Percentiles rank a stretch among this genome's conserved stretches.
Evolutionary conservation across 768 basidiomycete species (phyloP).

Genomic region (Fomitopsis serialis): DNA sequence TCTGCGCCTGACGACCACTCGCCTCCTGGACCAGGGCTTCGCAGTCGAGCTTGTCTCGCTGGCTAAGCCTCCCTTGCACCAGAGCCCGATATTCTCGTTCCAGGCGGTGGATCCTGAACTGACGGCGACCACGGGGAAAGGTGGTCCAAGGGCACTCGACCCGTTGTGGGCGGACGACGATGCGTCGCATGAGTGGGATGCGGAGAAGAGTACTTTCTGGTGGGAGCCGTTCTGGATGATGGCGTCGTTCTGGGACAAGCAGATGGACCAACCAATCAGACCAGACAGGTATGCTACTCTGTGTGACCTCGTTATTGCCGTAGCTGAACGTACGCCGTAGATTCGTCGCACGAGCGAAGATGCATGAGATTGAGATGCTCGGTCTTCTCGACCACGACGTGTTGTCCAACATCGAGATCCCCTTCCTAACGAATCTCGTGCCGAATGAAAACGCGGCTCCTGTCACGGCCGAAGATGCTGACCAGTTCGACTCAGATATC

Average conservation of each 20-base stretch:
- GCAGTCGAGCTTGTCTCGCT: conserved; percentile 84
- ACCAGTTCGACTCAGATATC: conserved; percentile 68
- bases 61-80: conserved; percentile 87
- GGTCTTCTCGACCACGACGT: conserved; percentile 90
- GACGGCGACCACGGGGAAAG: conserved; percentile 43
- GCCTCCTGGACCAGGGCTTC: conserved; percentile 92
- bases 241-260: conserved; percentile 81
- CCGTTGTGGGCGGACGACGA: conserved; percentile 75
- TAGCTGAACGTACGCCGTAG: conserved; percentile 31
- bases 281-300: conserved; percentile 53
- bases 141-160: conserved; percentile 47
- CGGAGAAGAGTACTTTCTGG: conserved; percentile 61
- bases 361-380: conserved; percentile 96
- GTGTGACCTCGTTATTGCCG: not conserved
- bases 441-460: conserved; percentile 5
- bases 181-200: conserved; percentile 26
- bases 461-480: conserved; percentile 49
- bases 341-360: conserved; percentile 91
- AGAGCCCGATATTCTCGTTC: conserved; percentile 92
- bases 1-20: conserved; percentile 85
- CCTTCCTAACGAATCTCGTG: conserved; percentile 44
- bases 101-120: conserved; percentile 53
- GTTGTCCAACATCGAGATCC: conserved; percentile 83
- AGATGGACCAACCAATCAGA: conserved; percentile 80
- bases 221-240: conserved; percentile 90